Evolutionary conservation across 306 rosid genomes (phyloP).

Genomic region (Cotoneaster glaucophyllus): DNA sequence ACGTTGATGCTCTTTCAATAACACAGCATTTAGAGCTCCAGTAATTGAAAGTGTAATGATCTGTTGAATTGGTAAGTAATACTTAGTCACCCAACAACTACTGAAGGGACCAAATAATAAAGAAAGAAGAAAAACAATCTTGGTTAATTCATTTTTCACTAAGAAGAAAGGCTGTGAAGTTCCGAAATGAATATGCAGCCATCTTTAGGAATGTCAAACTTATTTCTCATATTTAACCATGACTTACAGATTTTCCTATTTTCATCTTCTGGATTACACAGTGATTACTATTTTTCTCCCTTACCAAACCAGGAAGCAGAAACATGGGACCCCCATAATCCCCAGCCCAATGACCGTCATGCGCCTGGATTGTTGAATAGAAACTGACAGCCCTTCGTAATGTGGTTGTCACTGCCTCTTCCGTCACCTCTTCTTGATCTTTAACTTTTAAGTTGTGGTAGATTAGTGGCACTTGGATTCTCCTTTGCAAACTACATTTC

Average conservation of each 20-base stretch:
- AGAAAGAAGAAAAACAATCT: background rate
- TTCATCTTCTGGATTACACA: background rate
- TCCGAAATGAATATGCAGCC: background rate
- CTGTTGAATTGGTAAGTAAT: conserved; percentile 8
- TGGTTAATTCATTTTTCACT: background rate
- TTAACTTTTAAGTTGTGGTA: conserved; percentile 27
- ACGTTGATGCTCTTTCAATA: conserved; percentile 18
- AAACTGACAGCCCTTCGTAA: conserved; percentile 23
- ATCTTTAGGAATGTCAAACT: background rate
- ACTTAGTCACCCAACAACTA: background rate
- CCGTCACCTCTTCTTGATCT: conserved; percentile 26
- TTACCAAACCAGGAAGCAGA: conserved; percentile 35
- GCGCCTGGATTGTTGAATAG: conserved; percentile 34
- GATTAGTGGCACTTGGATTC: conserved; percentile 11
- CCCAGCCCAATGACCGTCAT: conserved; percentile 38
- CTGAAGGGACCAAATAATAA: background rate
- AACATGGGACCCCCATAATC: conserved; percentile 41
- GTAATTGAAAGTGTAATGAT: conserved; percentile 29
- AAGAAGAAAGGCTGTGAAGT: background rate
- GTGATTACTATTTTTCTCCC: background rate
- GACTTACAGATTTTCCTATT: background rate
- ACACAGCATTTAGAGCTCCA: conserved; percentile 32
- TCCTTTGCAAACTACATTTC: conserved; percentile 25
- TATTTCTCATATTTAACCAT: background rate
- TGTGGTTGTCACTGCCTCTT: conserved; percentile 20